Evolutionary conservation across 257 asterid genomes (phyloP).

Genomic region (Solanum habrochaites): DNA sequence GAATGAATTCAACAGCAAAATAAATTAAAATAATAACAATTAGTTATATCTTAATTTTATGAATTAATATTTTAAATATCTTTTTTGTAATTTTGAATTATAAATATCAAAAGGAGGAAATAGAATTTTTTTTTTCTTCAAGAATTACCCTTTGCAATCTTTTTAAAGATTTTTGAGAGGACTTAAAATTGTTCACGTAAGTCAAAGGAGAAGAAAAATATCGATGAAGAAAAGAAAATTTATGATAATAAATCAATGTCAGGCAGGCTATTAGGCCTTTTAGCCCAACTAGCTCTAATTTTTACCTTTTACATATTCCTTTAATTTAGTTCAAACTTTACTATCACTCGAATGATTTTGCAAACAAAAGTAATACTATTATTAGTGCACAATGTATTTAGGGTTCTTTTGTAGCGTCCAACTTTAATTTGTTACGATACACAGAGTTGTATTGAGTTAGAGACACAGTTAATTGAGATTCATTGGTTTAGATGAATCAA

Average conservation of each 20-base stretch:
- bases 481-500: too few relatives aligned
- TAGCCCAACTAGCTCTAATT: neutral
- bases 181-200: neutral
- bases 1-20: neutral
- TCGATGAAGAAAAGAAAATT: neutral
- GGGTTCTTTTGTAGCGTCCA: neutral
- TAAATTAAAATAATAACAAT: too few relatives aligned
- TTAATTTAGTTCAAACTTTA: neutral
- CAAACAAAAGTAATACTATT: neutral
- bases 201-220: neutral
- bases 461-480: too few relatives aligned
- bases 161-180: neutral
- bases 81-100: too few relatives aligned
- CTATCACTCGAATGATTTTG: neutral
- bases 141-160: neutral
- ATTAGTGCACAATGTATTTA: neutral
- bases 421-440: too few relatives aligned
- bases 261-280: neutral
- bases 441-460: too few relatives aligned
- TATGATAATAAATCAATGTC: neutral
- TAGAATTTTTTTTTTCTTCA: neutral
- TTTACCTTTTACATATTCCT: neutral
- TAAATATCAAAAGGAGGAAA: neutral
- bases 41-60: neutral
- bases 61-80: too few relatives aligned